Conservation (phyloP, 495 filamentous ascomycete genomes). For the Xylaria cubensis region DNA sequence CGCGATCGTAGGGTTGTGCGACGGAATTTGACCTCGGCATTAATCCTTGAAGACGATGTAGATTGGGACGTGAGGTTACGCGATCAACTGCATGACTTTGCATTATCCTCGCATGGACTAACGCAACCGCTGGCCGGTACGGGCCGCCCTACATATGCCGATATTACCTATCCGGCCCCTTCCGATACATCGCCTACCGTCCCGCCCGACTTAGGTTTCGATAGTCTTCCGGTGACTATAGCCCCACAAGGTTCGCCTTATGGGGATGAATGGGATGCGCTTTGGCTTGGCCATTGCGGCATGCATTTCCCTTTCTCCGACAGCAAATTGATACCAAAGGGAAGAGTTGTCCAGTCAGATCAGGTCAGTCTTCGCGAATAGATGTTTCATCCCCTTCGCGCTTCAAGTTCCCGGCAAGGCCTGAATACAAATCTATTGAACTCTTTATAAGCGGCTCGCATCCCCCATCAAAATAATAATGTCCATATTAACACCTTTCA, state of each 20-base stretch:
- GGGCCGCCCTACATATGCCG: slow-evolving; percentile 19
- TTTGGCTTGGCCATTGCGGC: slow-evolving; percentile 63
- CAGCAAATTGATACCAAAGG: slow-evolving; percentile 32
- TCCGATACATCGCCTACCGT: slow-evolving; percentile 8
- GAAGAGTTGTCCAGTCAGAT: slow-evolving; percentile 32
- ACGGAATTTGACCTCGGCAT: slow-evolving; percentile 52
- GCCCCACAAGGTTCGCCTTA: slow-evolving; percentile 54
- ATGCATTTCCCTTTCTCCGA: slow-evolving; percentile 37
- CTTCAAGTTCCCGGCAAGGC: neutral
- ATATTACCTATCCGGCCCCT: slow-evolving; percentile 32
- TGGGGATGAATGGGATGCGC: slow-evolving; percentile 65
- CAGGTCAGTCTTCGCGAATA: slow-evolving; percentile 16
- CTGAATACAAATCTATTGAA: neutral
- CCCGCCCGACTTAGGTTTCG: slow-evolving; percentile 24
- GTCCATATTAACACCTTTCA: neutral
- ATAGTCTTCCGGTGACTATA: slow-evolving; percentile 39
- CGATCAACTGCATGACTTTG: slow-evolving; percentile 57
- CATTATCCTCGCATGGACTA: slow-evolving; percentile 47
- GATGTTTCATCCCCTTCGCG: neutral
- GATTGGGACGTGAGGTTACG: slow-evolving; percentile 64
- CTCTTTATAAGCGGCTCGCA: neutral
- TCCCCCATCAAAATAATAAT: neutral
- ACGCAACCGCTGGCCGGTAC: slow-evolving; percentile 33
- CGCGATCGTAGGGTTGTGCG: slow-evolving; percentile 47
- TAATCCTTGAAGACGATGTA: slow-evolving; percentile 65